Evolutionary conservation across 495 filamentous ascomycete species (phyloP).

Genomic region (Aspergillus heteromorphus): DNA sequence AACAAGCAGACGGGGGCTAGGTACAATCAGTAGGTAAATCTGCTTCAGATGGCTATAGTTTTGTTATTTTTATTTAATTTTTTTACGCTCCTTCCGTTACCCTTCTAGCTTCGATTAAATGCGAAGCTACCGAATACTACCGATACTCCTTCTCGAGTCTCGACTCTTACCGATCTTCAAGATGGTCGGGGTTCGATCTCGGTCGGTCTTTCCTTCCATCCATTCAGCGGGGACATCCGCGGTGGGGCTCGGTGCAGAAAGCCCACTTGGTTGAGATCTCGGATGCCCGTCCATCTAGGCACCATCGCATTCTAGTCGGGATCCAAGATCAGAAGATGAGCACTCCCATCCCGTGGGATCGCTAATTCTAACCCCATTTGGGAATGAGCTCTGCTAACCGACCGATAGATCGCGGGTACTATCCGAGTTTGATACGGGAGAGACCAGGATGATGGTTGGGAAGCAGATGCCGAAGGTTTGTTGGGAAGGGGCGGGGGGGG

Average conservation of each 20-base stretch:
- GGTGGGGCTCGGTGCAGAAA: neutral
- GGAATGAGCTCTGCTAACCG: neutral
- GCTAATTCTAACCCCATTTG: constrained; percentile 1
- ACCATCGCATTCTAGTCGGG: neutral
- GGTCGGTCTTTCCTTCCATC: constrained; percentile 5
- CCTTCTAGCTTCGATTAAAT: neutral
- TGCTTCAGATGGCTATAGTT: no score
- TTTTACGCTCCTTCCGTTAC: neutral
- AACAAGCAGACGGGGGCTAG: neutral
- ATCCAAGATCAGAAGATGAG: neutral
- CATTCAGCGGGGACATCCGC: constrained; percentile 1
- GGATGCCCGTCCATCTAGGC: neutral
- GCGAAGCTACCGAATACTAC: neutral
- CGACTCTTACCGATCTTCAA: neutral
- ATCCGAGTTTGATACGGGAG: neutral
- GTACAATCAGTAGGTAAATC: neutral
- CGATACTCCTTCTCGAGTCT: neutral
- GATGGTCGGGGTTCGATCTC: constrained; percentile 1
- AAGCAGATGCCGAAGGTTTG: neutral
- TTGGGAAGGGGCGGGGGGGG: neutral
- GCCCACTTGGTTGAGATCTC: neutral
- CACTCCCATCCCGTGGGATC: neutral
- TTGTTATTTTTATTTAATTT: no score
- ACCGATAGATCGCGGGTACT: neutral
- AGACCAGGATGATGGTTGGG: neutral